Evolutionary conservation across 495 filamentous ascomycete genomes (phyloP), one percentile per base, ranked within the genome.

Genomic region (Chaetomium fimeti): DNA sequence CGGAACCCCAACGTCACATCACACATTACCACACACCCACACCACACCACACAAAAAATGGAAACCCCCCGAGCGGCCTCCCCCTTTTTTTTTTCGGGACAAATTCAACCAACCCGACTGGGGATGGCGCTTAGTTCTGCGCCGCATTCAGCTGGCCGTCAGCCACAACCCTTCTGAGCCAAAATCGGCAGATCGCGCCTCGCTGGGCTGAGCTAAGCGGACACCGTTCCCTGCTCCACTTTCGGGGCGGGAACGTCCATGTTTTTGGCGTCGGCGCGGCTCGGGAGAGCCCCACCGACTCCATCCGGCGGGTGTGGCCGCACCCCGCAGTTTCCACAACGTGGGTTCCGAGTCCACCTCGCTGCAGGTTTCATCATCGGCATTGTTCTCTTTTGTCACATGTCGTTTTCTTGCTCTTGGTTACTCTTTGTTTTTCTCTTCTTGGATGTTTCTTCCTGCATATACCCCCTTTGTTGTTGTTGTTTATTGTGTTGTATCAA

Each of bases 401-500:
- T 47, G 22, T 59, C 16, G 28, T 7, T 27, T 28, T 32, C 32
- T 20, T 20, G 47, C 20, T 45, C 11, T 45, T 47, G 1, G 32
- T 13, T 32, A 3, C 48, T 18, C 24, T 48, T 13, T 45, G 18
- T 13, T 27, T 15, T 25, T 13, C 16, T 13, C 2, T 12, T 45
- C 24, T 43, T 58, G 36, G 22, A 9, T 58, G 56, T 27, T 28
- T 27, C n/a, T 58, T 45, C 25, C 43, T 32, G 15, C 25, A 57
- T 58, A 63, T 63, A 63, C 61, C 61, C 61, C 61, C 42, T 47
- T 57, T 18, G 38, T 61, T 47, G 27, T 32, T 65, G 28, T 57
- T 43, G n/a, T 32, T 49, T 45, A n/a, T 56, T 42, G 42, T 43
- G 32, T 38, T 60, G 43, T 49, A 60, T 38, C 56, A 64, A 38